Evolutionary conservation across 345 rosid species (phyloP).

Genomic region (Boechera stricta): DNA sequence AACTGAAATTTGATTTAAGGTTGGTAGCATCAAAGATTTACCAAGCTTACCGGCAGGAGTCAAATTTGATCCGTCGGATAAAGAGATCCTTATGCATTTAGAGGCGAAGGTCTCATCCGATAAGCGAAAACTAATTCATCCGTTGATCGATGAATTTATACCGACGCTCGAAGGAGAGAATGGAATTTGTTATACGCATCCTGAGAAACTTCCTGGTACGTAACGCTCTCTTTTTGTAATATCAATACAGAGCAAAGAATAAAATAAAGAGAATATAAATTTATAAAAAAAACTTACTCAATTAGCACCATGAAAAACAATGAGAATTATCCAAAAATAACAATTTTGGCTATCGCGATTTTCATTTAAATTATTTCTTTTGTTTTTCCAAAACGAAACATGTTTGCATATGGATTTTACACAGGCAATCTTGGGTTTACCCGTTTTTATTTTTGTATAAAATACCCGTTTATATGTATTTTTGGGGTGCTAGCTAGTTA

Average conservation of each 20-base stretch:
- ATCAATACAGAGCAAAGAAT: background rate
- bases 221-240: slow-evolving; percentile 8
- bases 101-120: slow-evolving; percentile 75
- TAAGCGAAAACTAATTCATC: slow-evolving; percentile 61
- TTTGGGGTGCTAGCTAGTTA: background rate
- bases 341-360: background rate
- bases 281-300: background rate
- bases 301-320: background rate
- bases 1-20: slow-evolving; percentile 44
- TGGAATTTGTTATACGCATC: slow-evolving; percentile 96
- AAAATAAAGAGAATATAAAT: background rate
- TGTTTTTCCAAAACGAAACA: background rate
- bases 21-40: slow-evolving; percentile 65
- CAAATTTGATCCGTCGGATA: slow-evolving; percentile 92
- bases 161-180: slow-evolving; percentile 83
- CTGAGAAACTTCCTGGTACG: slow-evolving; percentile 88
- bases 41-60: slow-evolving; percentile 95
- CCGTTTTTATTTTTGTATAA: background rate
- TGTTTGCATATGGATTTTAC: background rate
- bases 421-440: background rate
- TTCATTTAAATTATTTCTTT: too few species aligned
- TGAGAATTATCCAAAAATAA: background rate
- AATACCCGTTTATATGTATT: background rate
- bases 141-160: slow-evolving; percentile 85
- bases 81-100: slow-evolving; percentile 86